Evolutionary conservation across 2,329 filamentous ascomycete genomes (phyloP), one percentile per base, ranked within the genome.

Genomic region (Akanthomyces lecanii): DNA sequence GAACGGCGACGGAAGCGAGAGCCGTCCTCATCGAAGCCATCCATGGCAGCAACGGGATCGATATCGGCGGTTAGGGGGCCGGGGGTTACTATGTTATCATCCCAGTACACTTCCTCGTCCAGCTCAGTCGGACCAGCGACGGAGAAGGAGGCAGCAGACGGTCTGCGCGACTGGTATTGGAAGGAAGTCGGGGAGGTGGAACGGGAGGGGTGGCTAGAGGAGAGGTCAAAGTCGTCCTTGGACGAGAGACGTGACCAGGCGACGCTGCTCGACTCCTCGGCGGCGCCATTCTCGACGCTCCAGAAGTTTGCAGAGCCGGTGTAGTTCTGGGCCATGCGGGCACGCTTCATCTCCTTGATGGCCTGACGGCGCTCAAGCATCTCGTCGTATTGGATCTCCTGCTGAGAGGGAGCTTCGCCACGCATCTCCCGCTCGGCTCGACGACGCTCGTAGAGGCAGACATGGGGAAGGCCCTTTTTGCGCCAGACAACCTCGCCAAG

Each of bases 401-500:
- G 85, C 66, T 80, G 78, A 44, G 81, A 81, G 68, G 83, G 81
- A n/a, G 80, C 75, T 66, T 87, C 81, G 61, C 85, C 85, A 40
- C 78, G 80, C 72, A 86, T 84, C 71, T 92, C 89, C 59, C 86
- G 85, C 72, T 96, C 89, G 68, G 95, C 85, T 62, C 93, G 86
- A 64, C 87, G 83, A 69, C 91, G 90, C 74, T 99, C 95, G 70
- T 92, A 88, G 38, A 87, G 81, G 69, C 91, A 91, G 67, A 98
- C 90, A 70, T 92, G 90, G 62, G 89, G 89, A 7, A 92, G 81
- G 6, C 92, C 94, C 76, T 93, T 92, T 73, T 90, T 94, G 61
- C 95, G 87, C 95, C 95, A 99, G 54, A 92, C 85, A 63, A 99
- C 91, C 77, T 99, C 95, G 58, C 95, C 94, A 47, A 94, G 84